Base-by-base conservation (phyloP, 352 stramenopile genomes). In the Phytophthora pini region DNA sequence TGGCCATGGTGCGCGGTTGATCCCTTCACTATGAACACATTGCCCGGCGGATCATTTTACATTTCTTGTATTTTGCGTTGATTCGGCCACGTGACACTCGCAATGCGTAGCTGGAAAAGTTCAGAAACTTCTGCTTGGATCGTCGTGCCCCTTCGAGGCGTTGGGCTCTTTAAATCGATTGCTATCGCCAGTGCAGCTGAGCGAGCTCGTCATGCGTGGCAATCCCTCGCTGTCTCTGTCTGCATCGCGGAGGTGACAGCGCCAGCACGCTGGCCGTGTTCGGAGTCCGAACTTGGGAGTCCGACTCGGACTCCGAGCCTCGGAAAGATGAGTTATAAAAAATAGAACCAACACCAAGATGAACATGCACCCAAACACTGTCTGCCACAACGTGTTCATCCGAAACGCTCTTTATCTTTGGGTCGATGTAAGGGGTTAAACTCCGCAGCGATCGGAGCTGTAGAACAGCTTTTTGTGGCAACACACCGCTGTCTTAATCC, bases 61-160 rank as follows among this genome's bases (percentile, higher is more conserved):
- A 44, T 20, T 20, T 20, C 17, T 20, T 20, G 17, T 20, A 20
- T 20, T 46, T 36, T 41, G 45, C 34, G 11, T 38, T 32, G 12
- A 5, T 41, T 6, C n/a, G 36, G 9, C 29, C 29, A 34, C 29
- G 29, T 34, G 29, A 34, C 29, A 34, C 31, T 34, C 8, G 31
- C 31, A 34, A 10, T 10, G 8, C 11, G 31, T 3, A 34, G 31
- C 31, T 34, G 31, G 5, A 9, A 43, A 38, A 17, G 13, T 22
- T 13, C 20, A 55, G 43, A 34, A 51, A 20, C 20, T 54, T 46
- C 55, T 56, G 56, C 36, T 62, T 63, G 45, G 54, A 31, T 39
- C 34, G 20, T 8, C 29, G 41, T 43, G 54, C 34, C 54, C 26
- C 32, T 61, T 61, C 29, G 32, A 2, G 13, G 24, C 31, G 54